Evolutionary conservation across 345 rosid genomes (phyloP).

Genomic region (Rhodomyrtus tomentosa): DNA sequence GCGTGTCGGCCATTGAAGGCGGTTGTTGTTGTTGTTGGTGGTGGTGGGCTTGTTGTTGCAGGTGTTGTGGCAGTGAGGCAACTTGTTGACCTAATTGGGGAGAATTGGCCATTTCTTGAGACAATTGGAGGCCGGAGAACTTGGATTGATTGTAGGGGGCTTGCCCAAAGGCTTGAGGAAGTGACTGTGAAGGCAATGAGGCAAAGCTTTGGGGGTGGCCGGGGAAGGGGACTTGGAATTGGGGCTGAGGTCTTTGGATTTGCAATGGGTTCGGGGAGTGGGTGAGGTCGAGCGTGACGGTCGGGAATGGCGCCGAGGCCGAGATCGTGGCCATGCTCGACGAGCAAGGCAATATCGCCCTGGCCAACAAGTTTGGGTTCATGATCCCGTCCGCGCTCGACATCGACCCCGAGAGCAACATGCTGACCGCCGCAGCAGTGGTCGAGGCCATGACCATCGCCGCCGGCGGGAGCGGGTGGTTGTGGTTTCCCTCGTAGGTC

Average conservation of each 20-base stretch:
- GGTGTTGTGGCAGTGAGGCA: background rate
- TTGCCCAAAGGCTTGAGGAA: conserved; percentile 65
- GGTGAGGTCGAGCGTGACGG: conserved; percentile 90
- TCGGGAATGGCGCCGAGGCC: conserved; percentile 95
- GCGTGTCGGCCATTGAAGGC: conserved; percentile 34
- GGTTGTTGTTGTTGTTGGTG: conserved; percentile 12
- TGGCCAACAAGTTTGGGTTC: conserved; percentile 78
- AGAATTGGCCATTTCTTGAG: conserved; percentile 27
- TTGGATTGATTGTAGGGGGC: conserved; percentile 72
- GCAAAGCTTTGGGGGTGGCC: conserved; percentile 21
- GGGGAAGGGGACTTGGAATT: conserved; percentile 28
- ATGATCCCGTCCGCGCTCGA: conserved; percentile 78
- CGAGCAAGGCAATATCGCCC: conserved; percentile 82
- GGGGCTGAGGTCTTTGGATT: conserved; percentile 26
- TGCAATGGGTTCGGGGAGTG: conserved; percentile 51
- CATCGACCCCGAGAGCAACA: conserved; percentile 91
- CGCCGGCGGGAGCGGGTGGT: conserved; percentile 86
- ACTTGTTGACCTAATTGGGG: conserved; percentile 26
- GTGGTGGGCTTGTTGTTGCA: background rate
- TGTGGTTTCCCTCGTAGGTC: conserved; percentile 91
- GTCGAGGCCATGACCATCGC: conserved; percentile 98
- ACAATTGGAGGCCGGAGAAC: conserved; percentile 79
- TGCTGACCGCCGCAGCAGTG: conserved; percentile 74
- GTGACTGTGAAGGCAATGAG: conserved; percentile 10
- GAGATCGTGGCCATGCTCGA: conserved; percentile 92